These are phyloP conservation scores for Zygosaccharomyces pseudorouxii DNA, from an alignment of 805 yeast genomes.

Conservation along the genomic window DNA sequence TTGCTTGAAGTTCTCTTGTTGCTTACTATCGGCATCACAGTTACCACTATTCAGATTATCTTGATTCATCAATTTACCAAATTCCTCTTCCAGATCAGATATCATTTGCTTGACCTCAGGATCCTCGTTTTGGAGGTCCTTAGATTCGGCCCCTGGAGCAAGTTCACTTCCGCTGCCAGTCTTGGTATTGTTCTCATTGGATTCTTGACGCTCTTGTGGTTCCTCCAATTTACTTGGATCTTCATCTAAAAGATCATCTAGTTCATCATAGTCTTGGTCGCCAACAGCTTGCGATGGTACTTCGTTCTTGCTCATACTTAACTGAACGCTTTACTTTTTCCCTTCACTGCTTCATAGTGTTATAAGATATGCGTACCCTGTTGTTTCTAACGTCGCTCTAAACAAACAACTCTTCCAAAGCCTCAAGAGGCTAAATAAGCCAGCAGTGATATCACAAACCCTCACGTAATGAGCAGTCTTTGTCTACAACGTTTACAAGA, in stretches of 20 bases:
- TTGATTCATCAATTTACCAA: slow-evolving; percentile 23
- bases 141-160: slow-evolving; percentile 8
- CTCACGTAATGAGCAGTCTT: slow-evolving; percentile 43
- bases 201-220: slow-evolving; percentile 12
- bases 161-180: background rate
- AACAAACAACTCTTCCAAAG: background rate
- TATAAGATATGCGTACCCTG: background rate
- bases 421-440: background rate
- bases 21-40: slow-evolving; percentile 9
- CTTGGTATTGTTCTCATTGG: slow-evolving; percentile 18
- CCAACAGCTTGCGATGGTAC: background rate
- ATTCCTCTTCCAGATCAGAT: slow-evolving; percentile 26
- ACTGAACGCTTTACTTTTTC: background rate
- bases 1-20: slow-evolving; percentile 35
- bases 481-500: slow-evolving; percentile 84
- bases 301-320: background rate
- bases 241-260: slow-evolving; percentile 82
- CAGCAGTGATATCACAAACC: background rate
- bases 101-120: slow-evolving; percentile 35
- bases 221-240: slow-evolving; percentile 36
- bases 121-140: slow-evolving; percentile 18
- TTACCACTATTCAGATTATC: slow-evolving; percentile 15
- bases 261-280: slow-evolving; percentile 59
- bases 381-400: background rate
- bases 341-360: background rate